Conservation (phyloP, 176 grass and related monocot genomes). For the barley (Hordeum vulgare) region DNA sequence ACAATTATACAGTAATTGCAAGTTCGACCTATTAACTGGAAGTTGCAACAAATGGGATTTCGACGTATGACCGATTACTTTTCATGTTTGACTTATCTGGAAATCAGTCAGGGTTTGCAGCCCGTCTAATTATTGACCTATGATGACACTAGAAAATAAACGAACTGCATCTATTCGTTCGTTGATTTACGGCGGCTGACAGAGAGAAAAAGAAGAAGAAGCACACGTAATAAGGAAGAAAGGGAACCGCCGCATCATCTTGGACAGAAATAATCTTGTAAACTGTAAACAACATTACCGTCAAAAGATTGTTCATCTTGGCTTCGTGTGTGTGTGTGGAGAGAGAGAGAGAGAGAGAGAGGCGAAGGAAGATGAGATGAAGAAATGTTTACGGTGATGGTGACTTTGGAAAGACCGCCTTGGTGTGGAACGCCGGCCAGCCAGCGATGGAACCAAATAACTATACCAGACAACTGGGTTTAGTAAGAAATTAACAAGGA, state of each 20-base stretch:
- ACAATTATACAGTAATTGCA: background rate
- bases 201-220: background rate
- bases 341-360: background rate
- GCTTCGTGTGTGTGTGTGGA: background rate
- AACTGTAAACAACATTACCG: conserved; percentile 30
- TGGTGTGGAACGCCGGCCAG: conserved; percentile 33
- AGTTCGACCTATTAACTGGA: background rate
- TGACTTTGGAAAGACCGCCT: background rate
- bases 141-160: background rate
- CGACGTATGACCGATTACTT: background rate
- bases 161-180: background rate
- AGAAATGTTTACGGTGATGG: background rate
- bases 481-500: conserved; percentile 26
- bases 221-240: background rate
- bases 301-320: conserved; percentile 61
- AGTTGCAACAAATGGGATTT: background rate
- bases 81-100: background rate
- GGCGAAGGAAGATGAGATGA: background rate
- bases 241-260: background rate
- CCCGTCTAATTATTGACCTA: background rate
- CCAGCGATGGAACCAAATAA: conserved; percentile 35
- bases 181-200: background rate
- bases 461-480: conserved; percentile 5
- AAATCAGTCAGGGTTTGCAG: background rate
- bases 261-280: background rate